A percentile compares a stretch with the other conserved stretches of the same genome.
Evolutionary conservation across 2,329 filamentous ascomycete genomes (phyloP).

Genomic region (Immersiporthe knoxdaviesiana): DNA sequence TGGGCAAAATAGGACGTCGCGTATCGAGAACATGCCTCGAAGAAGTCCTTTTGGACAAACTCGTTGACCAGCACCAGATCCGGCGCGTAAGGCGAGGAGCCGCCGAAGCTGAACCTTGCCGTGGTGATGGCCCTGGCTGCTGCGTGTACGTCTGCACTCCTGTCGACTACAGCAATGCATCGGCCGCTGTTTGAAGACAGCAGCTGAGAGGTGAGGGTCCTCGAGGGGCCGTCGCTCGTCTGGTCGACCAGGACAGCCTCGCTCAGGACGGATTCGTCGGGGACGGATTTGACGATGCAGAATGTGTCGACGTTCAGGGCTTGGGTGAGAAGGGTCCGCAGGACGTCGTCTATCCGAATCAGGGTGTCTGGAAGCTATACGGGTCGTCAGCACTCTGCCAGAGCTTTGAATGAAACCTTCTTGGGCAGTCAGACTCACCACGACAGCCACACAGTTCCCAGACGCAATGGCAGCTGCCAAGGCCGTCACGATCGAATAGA

Average conservation of each 20-base stretch:
- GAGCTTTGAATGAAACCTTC: not conserved
- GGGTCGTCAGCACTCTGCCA: not conserved
- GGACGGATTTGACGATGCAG: constrained; percentile 30
- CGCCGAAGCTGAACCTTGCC: constrained; percentile 59
- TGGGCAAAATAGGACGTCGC: constrained; percentile 35
- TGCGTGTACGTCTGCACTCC: constrained; percentile 56
- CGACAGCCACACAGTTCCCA: constrained; percentile 42
- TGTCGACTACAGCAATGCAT: constrained; percentile 62
- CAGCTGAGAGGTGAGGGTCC: constrained; percentile 21
- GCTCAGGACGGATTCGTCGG: constrained; percentile 30
- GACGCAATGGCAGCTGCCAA: constrained; percentile 42
- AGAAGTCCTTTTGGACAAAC: constrained; percentile 58
- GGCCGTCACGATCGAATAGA: constrained; percentile 40
- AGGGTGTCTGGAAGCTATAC: constrained; percentile 34
- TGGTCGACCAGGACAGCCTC: constrained; percentile 36
- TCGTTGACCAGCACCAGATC: constrained; percentile 69
- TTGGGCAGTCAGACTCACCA: constrained; percentile 32
- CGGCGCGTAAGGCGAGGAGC: constrained; percentile 62
- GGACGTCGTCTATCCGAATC: constrained; percentile 32
- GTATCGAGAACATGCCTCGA: constrained; percentile 50
- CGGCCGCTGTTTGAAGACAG: constrained; percentile 28
- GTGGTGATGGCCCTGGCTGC: constrained; percentile 57
- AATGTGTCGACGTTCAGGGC: constrained; percentile 37
- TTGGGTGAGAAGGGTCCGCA: constrained; percentile 32
- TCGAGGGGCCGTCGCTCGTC: constrained; percentile 18